These are phyloP conservation scores for Suillus lakei DNA, from an alignment of 768 basidiomycete genomes.

Conservation along the genomic window DNA sequence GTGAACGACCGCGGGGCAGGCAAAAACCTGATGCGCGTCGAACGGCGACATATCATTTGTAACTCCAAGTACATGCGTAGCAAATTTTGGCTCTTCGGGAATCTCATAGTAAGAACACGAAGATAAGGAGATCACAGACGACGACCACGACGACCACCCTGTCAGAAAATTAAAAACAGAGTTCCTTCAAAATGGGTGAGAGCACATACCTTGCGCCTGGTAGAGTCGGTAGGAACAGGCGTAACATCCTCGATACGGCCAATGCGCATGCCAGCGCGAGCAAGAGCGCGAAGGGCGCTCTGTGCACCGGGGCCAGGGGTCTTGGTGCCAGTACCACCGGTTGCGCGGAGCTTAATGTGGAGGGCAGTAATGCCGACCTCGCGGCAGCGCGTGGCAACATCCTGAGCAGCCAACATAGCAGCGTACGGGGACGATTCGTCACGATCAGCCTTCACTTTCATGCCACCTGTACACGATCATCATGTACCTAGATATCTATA, in stretches of 20 bases:
- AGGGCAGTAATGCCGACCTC: conserved; percentile 98
- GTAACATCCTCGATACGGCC: conserved; percentile 99
- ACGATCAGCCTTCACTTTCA: conserved; percentile 99
- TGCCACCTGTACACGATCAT: conserved; percentile 66
- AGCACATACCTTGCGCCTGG: conserved; percentile 85
- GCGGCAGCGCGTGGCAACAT: conserved; percentile 94
- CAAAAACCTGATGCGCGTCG: conserved; percentile 81
- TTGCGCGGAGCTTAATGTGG: conserved; percentile 98
- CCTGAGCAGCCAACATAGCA: conserved; percentile 98
- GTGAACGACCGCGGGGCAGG: conserved; percentile 81
- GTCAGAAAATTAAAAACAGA: conserved; percentile 11
- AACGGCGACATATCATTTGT: conserved; percentile 74
- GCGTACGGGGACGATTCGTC: conserved; percentile 98
- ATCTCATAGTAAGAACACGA: conserved; percentile 17
- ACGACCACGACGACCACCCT: conserved; percentile 99
- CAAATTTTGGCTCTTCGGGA: conserved; percentile 25
- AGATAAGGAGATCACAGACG: conserved; percentile 64
- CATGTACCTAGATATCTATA: neutral
- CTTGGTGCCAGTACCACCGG: conserved; percentile 98
- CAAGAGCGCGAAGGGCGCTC: conserved; percentile 96
- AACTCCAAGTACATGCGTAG: conserved; percentile 38
- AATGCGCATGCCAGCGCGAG: conserved; percentile 97
- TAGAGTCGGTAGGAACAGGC: conserved; percentile 95
- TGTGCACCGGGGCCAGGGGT: conserved; percentile 99
- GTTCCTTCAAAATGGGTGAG: neutral